Evolutionary conservation across 371 early-diverging fungal species (phyloP), one percentile per base, ranked within the genome.

Genomic region (Rhizopus delemar): DNA sequence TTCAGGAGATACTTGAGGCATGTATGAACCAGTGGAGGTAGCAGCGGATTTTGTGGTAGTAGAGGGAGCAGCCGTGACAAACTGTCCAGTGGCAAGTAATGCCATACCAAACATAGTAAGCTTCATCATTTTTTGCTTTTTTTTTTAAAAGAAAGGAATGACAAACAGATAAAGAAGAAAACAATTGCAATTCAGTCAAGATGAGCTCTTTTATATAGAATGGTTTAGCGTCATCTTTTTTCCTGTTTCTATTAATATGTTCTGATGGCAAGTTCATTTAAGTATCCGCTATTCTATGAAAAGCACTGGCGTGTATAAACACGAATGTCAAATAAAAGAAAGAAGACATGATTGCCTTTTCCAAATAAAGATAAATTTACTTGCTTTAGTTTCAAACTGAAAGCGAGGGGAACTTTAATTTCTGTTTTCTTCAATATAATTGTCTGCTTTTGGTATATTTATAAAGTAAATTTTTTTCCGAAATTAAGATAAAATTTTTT

Each of bases 51-150:
- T 31, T 15, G 39, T 34, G 12, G 62, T 54, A 3, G 31, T 22
- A 36, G 58, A 36, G 29, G 63, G 57, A 4, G 58, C 63, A 41
- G 50, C 49, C 31, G 43, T 46, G 0, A 41, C 63, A 13, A 53
- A 49, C 6, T 52, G 54, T 9, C 49, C 32, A 1, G 48, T 8
- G 4, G 55, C 31, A 22, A 64, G 29, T n/a, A 61, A 15, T 12
- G 35, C 54, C n/a, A 53, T 45, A 49, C 56, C 15, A 35, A 56
- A 8, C 8, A 56, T 28, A 16, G 56, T 22, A 7, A 61, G 41
- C 45, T 55, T 61, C 62, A 61, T 61, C 36, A 36, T 36, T 36
- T 36, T 8, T 36, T 36, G 36, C 6, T 8, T 8, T n/a, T 15
- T 46, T n/a, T 32, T 53, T 46, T 13, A 15, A 22, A 56, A 39